Evolutionary conservation across 257 asterid species (phyloP), one percentile per base, ranked within the genome.

Genomic region (Nicotiana tabacum): DNA sequence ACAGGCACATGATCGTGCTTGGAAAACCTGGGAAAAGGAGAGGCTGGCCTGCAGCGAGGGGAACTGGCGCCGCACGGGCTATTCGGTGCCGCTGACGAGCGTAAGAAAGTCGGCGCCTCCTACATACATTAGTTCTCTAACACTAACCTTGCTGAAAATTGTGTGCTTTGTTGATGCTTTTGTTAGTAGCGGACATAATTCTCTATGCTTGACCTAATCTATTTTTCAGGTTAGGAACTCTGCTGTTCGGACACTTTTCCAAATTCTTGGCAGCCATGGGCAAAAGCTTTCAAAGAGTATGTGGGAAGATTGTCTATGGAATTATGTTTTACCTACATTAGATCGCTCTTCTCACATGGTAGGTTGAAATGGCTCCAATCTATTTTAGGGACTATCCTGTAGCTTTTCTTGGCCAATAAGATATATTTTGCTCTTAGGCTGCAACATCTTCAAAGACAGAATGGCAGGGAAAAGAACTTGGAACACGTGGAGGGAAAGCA

Each of bases 401-500:
- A 12, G 66, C 48, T 84, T 84, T 82, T 70, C 69, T 83, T 83
- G 86, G 58, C 89, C 70, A 30, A 62, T 58, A 56, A 79, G 66
- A 82, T n/a, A 64, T 67, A 72, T 87, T 80, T 82, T 82, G 13
- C 81, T 77, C 84, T 78, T 80, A 96, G 99, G 97, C 97, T 85
- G 97, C 97, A 81, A 93, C 99, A 64, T 96, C 99, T n/a, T 96
- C 99, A 56, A 94, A 91, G 89, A 97, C 91, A 89, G 99, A 96
- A 90, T 94, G 98, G 98, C 97, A 94, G 43, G 99, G 99, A 80
- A 96, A 92, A 87, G 99, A 96, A 89, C 98, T 96, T 85, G 99
- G 99, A 89, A 96, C 95, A 81, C 95, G 90, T 86, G 93, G 94
- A 86, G 99, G 99, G 82, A 96, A 94, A 93, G 96, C 99, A 56